Evolutionary conservation across 2,329 filamentous ascomycete species (phyloP).

Genomic region (Pezicula rhizophila): DNA sequence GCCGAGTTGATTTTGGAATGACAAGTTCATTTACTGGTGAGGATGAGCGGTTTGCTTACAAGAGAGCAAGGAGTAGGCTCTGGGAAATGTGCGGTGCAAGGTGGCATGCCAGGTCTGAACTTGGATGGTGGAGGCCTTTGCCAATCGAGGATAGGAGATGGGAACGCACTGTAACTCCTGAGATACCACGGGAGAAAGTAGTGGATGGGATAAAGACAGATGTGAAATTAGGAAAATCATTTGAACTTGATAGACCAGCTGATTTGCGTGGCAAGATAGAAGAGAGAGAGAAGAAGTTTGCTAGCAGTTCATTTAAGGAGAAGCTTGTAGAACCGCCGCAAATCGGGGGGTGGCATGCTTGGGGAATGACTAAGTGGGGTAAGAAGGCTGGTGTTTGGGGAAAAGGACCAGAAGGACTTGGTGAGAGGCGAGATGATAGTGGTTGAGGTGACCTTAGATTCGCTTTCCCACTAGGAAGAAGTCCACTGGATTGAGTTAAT

Average conservation of each 20-base stretch:
- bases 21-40: slow-evolving; percentile 68
- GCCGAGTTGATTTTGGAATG: slow-evolving; percentile 55
- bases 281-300: slow-evolving; percentile 15
- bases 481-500: too few species aligned
- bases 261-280: slow-evolving; percentile 29
- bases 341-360: slow-evolving; percentile 45
- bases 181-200: neutral
- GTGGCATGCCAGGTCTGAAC: slow-evolving; percentile 61
- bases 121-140: slow-evolving; percentile 64
- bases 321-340: slow-evolving; percentile 39
- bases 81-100: slow-evolving; percentile 73
- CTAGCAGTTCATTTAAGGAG: slow-evolving; percentile 29
- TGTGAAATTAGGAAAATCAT: slow-evolving; percentile 33
- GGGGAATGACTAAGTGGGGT: slow-evolving; percentile 47
- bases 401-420: slow-evolving; percentile 37
- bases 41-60: slow-evolving; percentile 77
- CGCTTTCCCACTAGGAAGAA: too few species aligned
- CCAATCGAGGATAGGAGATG: slow-evolving; percentile 58
- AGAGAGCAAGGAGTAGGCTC: slow-evolving; percentile 67
- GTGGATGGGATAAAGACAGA: slow-evolving; percentile 22
- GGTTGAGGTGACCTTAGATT: too few species aligned
- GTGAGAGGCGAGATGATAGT: slow-evolving; percentile 20
- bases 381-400: slow-evolving; percentile 45
- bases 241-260: slow-evolving; percentile 38
- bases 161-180: slow-evolving; percentile 39